Conservation (phyloP, 495 filamentous ascomycete genomes). For the Penicillium subrubescens region DNA sequence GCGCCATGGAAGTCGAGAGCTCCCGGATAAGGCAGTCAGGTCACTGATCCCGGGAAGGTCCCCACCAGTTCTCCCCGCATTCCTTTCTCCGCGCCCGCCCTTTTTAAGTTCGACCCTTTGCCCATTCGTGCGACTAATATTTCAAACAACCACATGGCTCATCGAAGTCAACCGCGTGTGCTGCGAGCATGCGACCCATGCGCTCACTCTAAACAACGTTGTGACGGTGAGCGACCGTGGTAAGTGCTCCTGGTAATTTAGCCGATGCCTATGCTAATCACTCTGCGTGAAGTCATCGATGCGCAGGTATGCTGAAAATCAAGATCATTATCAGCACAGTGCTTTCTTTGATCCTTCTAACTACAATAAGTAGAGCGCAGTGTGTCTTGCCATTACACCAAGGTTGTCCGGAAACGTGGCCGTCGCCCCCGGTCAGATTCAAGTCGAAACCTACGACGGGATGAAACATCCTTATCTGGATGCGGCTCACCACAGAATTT, state of each 20-base stretch:
- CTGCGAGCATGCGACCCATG: constrained; percentile 21
- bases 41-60: too few species aligned
- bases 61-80: constrained; percentile 8
- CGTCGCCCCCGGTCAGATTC: constrained; percentile 14
- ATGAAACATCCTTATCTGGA: too few species aligned
- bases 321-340: too few species aligned
- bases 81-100: constrained; percentile 14
- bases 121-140: too few species aligned
- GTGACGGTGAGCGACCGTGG: constrained; percentile 24
- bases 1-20: too few species aligned
- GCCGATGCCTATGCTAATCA: neutral
- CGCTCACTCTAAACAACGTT: constrained; percentile 20
- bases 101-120: too few species aligned
- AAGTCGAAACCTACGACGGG: neutral
- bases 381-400: constrained; percentile 18
- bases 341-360: neutral
- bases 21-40: too few species aligned
- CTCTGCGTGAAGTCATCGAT: constrained; percentile 12
- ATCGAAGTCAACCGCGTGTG: constrained; percentile 12
- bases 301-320: constrained; percentile 18
- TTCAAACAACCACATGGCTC: neutral
- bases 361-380: constrained; percentile 21
- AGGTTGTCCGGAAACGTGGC: constrained; percentile 21
- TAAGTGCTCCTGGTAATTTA: neutral
- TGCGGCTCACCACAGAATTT: neutral